phyloP scores from a whole-genome alignment of 139 green algal species.

The Chlamydomonas sp. region DNA sequence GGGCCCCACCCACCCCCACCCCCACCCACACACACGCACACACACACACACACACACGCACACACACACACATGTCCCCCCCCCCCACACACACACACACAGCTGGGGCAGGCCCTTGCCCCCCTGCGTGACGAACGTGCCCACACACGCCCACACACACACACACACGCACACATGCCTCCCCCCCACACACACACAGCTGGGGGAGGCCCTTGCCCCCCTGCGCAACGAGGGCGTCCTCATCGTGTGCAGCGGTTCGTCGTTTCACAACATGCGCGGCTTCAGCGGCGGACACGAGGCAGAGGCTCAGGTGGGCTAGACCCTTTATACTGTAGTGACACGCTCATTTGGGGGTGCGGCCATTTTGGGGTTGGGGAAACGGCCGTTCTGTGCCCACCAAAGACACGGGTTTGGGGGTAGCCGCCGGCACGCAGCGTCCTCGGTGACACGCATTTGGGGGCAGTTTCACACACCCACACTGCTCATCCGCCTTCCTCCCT shows the following conservation, averaged over 20 bases:
- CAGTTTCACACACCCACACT: too few species aligned
- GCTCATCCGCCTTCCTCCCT: too few species aligned
- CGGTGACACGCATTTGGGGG: too few species aligned
- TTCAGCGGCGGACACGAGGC: too few species aligned
- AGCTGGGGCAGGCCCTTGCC: not conserved
- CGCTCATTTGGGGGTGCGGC: not conserved
- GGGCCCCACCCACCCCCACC: too few species aligned
- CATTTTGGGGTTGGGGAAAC: not conserved
- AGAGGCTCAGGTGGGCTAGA: too few species aligned
- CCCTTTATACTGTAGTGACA: too few species aligned
- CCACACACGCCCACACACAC: not conserved
- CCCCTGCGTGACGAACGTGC: not conserved
- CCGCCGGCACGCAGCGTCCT: too few species aligned
- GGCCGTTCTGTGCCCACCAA: not conserved
- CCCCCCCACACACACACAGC: conserved; percentile 1
- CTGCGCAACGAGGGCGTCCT: conserved; percentile 68
- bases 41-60: not conserved
- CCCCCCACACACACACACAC: conserved; percentile 3
- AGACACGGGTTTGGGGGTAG: not conserved
- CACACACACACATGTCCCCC: too few species aligned
- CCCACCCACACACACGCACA: too few species aligned
- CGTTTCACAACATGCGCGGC: conserved; percentile 56
- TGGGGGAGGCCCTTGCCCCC: conserved; percentile 61
- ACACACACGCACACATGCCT: not conserved
- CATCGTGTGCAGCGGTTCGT: conserved; percentile 50